Conservation (phyloP, 1,139 yeast genomes). For the Kluyveromyces sp. region DNA sequence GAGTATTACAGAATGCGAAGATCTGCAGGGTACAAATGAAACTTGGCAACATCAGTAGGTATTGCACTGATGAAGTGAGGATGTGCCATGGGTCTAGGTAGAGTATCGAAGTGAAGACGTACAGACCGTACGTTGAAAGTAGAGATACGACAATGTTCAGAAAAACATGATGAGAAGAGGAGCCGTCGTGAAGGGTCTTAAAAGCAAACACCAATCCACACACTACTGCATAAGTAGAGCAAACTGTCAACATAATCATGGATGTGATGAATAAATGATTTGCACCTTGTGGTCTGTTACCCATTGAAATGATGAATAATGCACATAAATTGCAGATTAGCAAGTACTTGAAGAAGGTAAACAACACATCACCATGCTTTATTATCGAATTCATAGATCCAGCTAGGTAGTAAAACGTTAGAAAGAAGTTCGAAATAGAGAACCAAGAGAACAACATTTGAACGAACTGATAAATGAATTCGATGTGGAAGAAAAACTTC, state of each 20-base stretch:
- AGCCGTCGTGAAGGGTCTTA: conserved; percentile 42
- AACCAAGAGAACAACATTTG: conserved; percentile 79
- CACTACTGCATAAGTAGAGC: conserved; percentile 74
- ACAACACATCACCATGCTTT: conserved; percentile 69
- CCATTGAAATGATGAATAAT: conserved; percentile 85
- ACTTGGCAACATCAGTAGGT: conserved; percentile 82
- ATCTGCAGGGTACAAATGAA: conserved; percentile 87
- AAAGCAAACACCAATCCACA: conserved; percentile 79
- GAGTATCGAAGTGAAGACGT: conserved; percentile 66
- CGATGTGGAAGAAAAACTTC: conserved; percentile 73
- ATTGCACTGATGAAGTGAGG: conserved; percentile 74
- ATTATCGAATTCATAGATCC: conserved; percentile 63
- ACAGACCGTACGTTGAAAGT: conserved; percentile 87
- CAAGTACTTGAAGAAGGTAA: conserved; percentile 76
- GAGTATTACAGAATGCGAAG: conserved; percentile 91
- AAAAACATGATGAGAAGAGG: conserved; percentile 42
- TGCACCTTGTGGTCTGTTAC: conserved; percentile 93
- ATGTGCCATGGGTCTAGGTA: conserved; percentile 96
- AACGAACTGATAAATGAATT: conserved; percentile 74
- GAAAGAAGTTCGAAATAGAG: conserved; percentile 80
- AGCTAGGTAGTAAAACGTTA: conserved; percentile 87
- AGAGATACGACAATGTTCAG: conserved; percentile 79
- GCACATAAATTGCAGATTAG: conserved; percentile 76
- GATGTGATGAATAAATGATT: conserved; percentile 62
- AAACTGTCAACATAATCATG: conserved; percentile 63